Conservation (phyloP, 805 yeast genomes). For the Helenozyma rhizophorensis region DNA sequence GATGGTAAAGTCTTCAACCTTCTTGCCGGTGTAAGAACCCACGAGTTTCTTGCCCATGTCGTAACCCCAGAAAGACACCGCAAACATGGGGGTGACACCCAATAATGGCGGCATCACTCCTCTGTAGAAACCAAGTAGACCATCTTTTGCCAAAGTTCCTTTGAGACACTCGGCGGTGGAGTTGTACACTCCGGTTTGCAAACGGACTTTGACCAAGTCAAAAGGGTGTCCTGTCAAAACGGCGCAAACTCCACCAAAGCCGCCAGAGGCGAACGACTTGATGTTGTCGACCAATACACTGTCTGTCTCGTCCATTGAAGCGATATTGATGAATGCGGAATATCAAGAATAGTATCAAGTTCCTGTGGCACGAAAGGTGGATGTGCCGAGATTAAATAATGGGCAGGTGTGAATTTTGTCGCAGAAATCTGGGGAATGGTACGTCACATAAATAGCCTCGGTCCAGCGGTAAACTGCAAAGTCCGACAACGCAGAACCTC, state of each 20-base stretch:
- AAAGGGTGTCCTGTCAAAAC: constrained; percentile 96
- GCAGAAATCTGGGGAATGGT: constrained; percentile 11
- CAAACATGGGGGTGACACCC: constrained; percentile 99
- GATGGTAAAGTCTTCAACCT: constrained; percentile 47
- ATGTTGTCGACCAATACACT: constrained; percentile 64
- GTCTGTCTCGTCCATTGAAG: constrained; percentile 40
- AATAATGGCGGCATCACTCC: constrained; percentile 92
- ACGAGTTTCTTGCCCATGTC: constrained; percentile 86
- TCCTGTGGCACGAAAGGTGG: no score
- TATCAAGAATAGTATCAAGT: no score
- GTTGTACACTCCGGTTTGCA: constrained; percentile 75
- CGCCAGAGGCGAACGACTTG: constrained; percentile 88
- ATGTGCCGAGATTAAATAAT: no score
- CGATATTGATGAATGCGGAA: neutral
- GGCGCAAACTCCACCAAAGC: constrained; percentile 95
- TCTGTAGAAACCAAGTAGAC: constrained; percentile 77
- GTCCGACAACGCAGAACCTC: no score
- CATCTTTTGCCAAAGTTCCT: constrained; percentile 67
- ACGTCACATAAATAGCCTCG: constrained; percentile 1
- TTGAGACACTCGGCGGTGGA: constrained; percentile 65
- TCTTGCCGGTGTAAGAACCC: constrained; percentile 34
- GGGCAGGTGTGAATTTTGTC: constrained; percentile 4
- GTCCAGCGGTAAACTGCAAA: no score
- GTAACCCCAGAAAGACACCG: constrained; percentile 97
- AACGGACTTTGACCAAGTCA: constrained; percentile 85